phyloP scores from a whole-genome alignment of 257 asterid species.

The Schizonepeta tenuifolia region DNA sequence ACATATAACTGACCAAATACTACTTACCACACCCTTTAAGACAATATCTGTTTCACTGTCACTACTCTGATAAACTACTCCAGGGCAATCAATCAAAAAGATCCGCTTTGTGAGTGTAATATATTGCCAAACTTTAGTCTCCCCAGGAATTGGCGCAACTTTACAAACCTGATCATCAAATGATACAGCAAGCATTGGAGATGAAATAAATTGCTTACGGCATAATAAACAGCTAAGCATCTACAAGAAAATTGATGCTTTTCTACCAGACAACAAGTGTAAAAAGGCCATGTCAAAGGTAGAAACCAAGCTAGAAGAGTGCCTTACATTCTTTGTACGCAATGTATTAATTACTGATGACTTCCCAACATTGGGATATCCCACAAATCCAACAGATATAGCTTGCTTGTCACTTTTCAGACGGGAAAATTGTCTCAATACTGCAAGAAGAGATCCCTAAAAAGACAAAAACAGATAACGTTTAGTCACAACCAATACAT shows the following conservation, averaged over 20 bases:
- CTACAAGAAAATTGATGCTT: not conserved
- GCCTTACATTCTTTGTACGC: conserved; percentile 85
- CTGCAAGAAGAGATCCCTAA: conserved; percentile 90
- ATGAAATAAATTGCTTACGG: not conserved
- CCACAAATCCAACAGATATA: conserved; percentile 96
- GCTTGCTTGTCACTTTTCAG: conserved; percentile 93
- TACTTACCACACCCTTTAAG: conserved; percentile 96
- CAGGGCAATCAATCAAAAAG: conserved; percentile 95
- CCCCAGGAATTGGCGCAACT: conserved; percentile 98
- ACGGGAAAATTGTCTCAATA: conserved; percentile 88
- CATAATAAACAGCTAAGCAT: not conserved
- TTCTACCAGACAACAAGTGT: conserved; percentile 17
- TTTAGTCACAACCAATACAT: conserved; percentile 10
- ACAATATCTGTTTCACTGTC: conserved; percentile 93
- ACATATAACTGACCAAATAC: conserved; percentile 11
- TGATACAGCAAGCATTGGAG: not conserved
- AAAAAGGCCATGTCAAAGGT: conserved; percentile 16
- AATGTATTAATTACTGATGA: conserved; percentile 97
- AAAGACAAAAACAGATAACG: not conserved
- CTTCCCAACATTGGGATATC: conserved; percentile 98
- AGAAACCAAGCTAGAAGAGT: conserved; percentile 13
- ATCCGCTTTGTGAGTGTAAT: conserved; percentile 89
- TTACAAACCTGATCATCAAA: conserved; percentile 71
- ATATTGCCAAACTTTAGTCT: conserved; percentile 99
- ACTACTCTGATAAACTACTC: conserved; percentile 83